Evolutionary conservation across 495 filamentous ascomycete species (phyloP).

Genomic region (Parmelia sp.): DNA sequence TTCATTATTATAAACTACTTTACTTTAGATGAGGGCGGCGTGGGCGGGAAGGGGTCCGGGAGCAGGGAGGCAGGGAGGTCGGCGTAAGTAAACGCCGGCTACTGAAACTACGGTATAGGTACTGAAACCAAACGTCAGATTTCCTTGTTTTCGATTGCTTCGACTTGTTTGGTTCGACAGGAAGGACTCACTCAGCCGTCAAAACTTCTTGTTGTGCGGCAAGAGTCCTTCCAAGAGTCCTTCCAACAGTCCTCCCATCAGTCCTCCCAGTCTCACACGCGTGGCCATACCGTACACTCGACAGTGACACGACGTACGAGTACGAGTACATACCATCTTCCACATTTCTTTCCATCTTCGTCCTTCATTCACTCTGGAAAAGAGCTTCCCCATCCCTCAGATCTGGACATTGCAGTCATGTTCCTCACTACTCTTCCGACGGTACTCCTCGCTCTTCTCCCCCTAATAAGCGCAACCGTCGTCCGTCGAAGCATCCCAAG

Average conservation of each 20-base stretch:
- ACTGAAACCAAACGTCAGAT: neutral
- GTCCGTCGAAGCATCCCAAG: constrained; percentile 19
- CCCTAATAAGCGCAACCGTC: constrained; percentile 10
- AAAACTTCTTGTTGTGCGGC: neutral
- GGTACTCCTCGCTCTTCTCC: constrained; percentile 16
- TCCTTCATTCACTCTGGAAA: neutral
- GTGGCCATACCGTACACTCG: neutral
- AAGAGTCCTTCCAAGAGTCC: neutral
- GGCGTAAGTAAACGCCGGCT: neutral
- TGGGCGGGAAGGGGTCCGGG: no score
- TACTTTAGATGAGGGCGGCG: no score
- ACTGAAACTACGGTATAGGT: no score
- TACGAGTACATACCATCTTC: no score
- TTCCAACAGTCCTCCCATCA: no score
- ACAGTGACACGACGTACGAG: no score
- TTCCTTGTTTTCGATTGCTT: constrained; percentile 8
- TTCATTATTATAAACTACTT: no score
- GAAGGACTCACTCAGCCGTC: neutral
- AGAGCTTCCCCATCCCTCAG: neutral
- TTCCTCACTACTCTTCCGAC: constrained; percentile 6
- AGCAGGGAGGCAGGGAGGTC: no score
- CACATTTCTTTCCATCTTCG: neutral
- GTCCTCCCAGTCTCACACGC: no score
- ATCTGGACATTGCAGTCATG: neutral
- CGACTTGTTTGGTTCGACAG: neutral